Percentiles rank a stretch among this genome's conserved stretches.
Conservation (phyloP, 768 basidiomycete species). For the Leccinum rimulosum region DNA sequence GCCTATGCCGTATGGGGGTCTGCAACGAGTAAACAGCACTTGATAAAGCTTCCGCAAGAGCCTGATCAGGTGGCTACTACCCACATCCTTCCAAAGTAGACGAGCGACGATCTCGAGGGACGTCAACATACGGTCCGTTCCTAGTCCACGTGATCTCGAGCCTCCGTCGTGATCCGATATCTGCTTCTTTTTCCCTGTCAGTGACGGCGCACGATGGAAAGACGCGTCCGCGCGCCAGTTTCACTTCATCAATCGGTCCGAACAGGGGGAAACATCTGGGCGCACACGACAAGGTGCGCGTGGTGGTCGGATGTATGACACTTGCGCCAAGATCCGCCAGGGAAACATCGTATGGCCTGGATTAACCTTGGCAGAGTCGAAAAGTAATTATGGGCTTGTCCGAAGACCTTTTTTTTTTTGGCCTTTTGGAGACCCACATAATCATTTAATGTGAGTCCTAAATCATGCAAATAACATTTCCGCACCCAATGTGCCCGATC, state of each 20-base stretch:
- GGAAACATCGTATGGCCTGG: neutral
- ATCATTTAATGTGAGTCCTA: constrained; percentile 18
- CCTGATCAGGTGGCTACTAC: constrained; percentile 18
- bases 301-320: neutral
- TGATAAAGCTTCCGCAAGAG: constrained; percentile 8
- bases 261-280: neutral
- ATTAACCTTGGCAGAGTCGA: constrained; percentile 25
- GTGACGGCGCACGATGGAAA: neutral
- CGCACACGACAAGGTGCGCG: neutral
- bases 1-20: constrained; percentile 9
- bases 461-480: constrained; percentile 14
- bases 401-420: constrained; percentile 10
- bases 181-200: constrained; percentile 8
- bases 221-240: neutral
- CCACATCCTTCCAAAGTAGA: constrained; percentile 24
- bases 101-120: constrained; percentile 14
- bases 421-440: constrained; percentile 11
- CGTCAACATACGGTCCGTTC: constrained; percentile 7
- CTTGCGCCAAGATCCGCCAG: constrained; percentile 16
- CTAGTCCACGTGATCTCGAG: neutral
- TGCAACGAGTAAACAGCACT: neutral
- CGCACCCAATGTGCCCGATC: constrained; percentile 16
- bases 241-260: neutral
- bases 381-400: constrained; percentile 15
- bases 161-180: constrained; percentile 8